Conservation (phyloP, 78 protist species). For the Polysphondylium violaceum region DNA sequence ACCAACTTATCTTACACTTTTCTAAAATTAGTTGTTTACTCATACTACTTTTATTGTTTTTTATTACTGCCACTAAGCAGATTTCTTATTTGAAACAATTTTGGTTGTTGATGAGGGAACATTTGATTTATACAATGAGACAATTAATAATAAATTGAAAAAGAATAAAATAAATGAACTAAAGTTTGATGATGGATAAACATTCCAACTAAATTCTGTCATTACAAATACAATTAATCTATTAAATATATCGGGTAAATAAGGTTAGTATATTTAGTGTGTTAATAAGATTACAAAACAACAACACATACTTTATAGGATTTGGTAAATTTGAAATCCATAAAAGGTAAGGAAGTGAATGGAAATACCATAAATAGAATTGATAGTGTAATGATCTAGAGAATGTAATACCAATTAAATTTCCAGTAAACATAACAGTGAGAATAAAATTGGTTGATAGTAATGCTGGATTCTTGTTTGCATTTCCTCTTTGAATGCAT, state of each 20-base stretch:
- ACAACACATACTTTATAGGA: slow-evolving; percentile 20
- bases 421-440: slow-evolving; percentile 81
- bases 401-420: slow-evolving; percentile 91
- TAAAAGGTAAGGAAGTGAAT: slow-evolving; percentile 89
- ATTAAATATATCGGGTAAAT: not conserved
- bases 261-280: not conserved
- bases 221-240: not conserved
- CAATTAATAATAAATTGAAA: slow-evolving; percentile 8
- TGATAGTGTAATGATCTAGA: slow-evolving; percentile 96
- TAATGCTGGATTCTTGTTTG: not conserved
- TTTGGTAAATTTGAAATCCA: slow-evolving; percentile 80
- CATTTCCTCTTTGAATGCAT: slow-evolving; percentile 11
- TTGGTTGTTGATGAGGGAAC: not conserved
- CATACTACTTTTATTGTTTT: too few species aligned
- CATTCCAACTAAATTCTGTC: slow-evolving; percentile 46
- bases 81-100: not conserved
- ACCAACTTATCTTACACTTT: too few species aligned
- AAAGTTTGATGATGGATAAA: slow-evolving; percentile 34
- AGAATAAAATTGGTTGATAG: slow-evolving; percentile 58
- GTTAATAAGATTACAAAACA: not conserved
- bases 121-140: slow-evolving; percentile 5
- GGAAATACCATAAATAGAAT: slow-evolving; percentile 95
- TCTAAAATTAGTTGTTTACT: too few species aligned
- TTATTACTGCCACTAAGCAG: too few species aligned
- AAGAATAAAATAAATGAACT: slow-evolving; percentile 15